These are phyloP conservation scores for Datura wrightii DNA, from an alignment of 257 asterid genomes.

Conservation along the genomic window DNA sequence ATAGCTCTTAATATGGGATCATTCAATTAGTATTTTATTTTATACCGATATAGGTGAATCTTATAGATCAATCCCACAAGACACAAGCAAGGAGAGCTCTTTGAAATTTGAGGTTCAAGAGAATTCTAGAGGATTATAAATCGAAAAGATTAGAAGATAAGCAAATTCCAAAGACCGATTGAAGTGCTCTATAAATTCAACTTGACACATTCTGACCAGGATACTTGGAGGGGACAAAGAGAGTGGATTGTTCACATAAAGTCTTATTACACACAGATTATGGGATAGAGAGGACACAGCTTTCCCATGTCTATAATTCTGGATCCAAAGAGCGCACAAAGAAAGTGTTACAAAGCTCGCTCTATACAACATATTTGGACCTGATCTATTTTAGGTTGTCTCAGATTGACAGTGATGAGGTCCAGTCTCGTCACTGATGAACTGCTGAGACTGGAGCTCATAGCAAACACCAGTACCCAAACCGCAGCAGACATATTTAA, in stretches of 20 bases:
- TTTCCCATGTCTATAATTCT: constrained; percentile 5
- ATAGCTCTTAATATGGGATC: neutral
- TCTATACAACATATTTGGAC: neutral
- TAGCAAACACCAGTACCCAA: neutral
- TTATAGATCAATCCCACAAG: neutral
- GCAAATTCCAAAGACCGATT: neutral
- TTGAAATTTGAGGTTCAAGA: neutral
- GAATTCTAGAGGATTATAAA: neutral
- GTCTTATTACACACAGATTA: neutral
- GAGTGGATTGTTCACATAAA: constrained; percentile 1
- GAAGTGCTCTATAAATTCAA: neutral
- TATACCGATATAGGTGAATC: neutral
- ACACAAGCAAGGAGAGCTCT: neutral
- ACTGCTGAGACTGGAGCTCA: neutral
- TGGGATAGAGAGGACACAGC: neutral
- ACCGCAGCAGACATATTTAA: constrained; percentile 19
- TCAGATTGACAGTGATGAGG: neutral
- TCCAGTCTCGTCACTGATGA: neutral
- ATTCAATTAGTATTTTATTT: neutral
- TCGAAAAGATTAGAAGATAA: neutral
- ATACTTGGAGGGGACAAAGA: neutral
- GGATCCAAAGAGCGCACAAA: neutral
- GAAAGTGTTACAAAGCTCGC: neutral
- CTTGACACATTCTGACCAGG: neutral
- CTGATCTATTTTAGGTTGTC: constrained; percentile 12